Base-by-base conservation (phyloP, 2,329 filamentous ascomycete genomes). In the Lecanicillium sp. region DNA sequence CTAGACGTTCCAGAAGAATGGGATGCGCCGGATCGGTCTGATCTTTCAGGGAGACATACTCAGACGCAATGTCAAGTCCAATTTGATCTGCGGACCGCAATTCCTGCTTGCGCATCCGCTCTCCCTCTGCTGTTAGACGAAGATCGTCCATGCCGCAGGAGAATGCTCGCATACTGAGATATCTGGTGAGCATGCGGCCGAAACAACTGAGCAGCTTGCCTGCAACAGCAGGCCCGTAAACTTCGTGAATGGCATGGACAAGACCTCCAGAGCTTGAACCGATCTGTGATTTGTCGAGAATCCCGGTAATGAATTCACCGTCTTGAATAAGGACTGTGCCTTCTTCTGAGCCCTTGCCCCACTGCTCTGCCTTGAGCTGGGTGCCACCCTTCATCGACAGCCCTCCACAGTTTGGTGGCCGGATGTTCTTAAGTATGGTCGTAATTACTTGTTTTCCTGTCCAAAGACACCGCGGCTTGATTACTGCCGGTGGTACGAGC, bases 121-220 rank as follows among this genome's bases (percentile, higher is more conserved):
- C 88, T 38, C 92, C 90, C 45, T 84, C 69, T 2, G 75, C 69
- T 1, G 90, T 97, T 37, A 98, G 76, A 42, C 84, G 79, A 42
- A 98, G 71, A 69, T 98, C 94, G 53, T 98, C 90, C 62, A 98
- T 95, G 57, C 94, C 94, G 60, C 92, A 98, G 47, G 87, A 92
- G 59, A 97, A 97, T 2, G 90, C 92, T 37, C 89, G 77, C 81
- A 96, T 94, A 55, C 92, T 86, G 44, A 97, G 72, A 47, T 89
- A 83, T 53, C 89, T 84, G 0, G 92, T 98, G 46, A 98, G 66
- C 18, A 98, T 71, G 41, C 92, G 80, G 39, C 92, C 92, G 40
- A 98, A 72, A 49, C 90, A 84, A 68, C 88, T 94, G 39, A 98
- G 76, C 9, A 95, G 69, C 55, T 87, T 87, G 25, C 92, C 90